phyloP scores from a whole-genome alignment of 306 rosid genomes.

The Gastrolobium bilobum region DNA sequence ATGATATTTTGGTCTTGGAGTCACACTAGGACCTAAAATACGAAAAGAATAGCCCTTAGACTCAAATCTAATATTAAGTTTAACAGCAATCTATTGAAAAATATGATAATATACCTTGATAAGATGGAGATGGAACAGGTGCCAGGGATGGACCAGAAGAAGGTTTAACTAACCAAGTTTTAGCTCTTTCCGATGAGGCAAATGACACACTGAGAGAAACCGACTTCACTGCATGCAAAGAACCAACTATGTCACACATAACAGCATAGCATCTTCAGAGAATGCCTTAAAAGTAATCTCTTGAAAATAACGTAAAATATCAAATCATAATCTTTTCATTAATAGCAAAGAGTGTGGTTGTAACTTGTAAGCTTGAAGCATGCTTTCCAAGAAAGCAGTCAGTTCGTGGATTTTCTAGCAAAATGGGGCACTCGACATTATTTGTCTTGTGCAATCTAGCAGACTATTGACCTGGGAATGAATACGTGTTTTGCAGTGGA shows the following conservation, averaged over 20 bases:
- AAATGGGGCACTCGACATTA: conserved; percentile 10
- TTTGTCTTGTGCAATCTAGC: neutral
- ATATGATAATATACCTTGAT: conserved; percentile 57
- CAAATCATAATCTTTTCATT: conserved; percentile 3
- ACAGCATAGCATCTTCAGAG: neutral
- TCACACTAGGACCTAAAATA: conserved; percentile 64
- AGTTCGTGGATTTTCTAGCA: conserved; percentile 11
- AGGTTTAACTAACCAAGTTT: conserved; percentile 56
- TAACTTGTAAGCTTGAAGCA: neutral
- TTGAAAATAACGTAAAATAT: conserved; percentile 7
- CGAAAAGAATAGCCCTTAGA: conserved; percentile 36
- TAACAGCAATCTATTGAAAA: conserved; percentile 25
- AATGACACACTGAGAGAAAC: conserved; percentile 60
- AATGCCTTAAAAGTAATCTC: conserved; percentile 20
- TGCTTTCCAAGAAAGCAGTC: conserved; percentile 29
- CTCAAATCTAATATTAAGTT: neutral
- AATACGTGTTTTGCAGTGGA: neutral
- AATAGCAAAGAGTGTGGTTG: neutral
- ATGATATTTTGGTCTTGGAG: conserved; percentile 52
- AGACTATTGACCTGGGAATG: neutral
- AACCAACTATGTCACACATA: conserved; percentile 36
- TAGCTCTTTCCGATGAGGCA: conserved; percentile 59
- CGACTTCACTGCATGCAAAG: conserved; percentile 69
- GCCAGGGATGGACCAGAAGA: conserved; percentile 62
- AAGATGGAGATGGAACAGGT: conserved; percentile 70